A percentile compares a stretch with the other conserved stretches of the same genome.
phyloP scores from a whole-genome alignment of 1,284 basidiomycete genomes.

The Puccinia triticina region DNA sequence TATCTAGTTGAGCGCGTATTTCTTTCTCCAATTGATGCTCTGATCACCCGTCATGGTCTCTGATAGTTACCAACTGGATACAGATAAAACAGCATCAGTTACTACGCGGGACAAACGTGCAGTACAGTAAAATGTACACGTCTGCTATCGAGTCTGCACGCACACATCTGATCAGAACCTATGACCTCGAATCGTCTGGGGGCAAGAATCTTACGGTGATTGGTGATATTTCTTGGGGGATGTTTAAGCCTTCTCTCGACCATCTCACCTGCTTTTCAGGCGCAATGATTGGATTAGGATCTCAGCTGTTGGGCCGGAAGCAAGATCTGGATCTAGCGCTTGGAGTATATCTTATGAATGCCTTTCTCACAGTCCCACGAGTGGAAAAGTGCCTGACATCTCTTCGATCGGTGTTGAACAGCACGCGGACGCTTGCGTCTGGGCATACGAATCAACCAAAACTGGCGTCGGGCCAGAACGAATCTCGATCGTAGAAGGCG shows the following conservation, averaged over 20 bases:
- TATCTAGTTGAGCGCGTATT: slow-evolving; percentile 60
- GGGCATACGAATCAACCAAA: slow-evolving; percentile 61
- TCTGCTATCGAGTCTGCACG: slow-evolving; percentile 63
- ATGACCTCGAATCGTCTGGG: slow-evolving; percentile 61
- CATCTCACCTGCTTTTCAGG: slow-evolving; percentile 65
- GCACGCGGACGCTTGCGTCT: slow-evolving; percentile 64
- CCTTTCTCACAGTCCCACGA: neutral
- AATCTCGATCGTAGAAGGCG: slow-evolving; percentile 54
- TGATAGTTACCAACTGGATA: neutral
- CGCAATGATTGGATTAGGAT: slow-evolving; percentile 66
- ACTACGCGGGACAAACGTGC: slow-evolving; percentile 61
- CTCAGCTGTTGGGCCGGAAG: slow-evolving; percentile 62
- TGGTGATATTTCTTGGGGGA: slow-evolving; percentile 52
- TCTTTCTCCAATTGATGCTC: neutral
- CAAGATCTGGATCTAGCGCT: slow-evolving; percentile 61
- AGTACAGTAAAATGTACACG: slow-evolving; percentile 64
- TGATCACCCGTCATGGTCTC: neutral
- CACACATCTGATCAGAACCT: slow-evolving; percentile 61
- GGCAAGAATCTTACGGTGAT: slow-evolving; percentile 60
- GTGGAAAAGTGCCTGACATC: slow-evolving; percentile 24
- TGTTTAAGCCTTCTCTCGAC: slow-evolving; percentile 55
- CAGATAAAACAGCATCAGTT: slow-evolving; percentile 61
- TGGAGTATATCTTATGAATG: slow-evolving; percentile 34
- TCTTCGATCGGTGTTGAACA: slow-evolving; percentile 56
- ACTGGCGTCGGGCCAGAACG: slow-evolving; percentile 60